Evolutionary conservation across 345 rosid species (phyloP).

Genomic region (Aquilaria sinensis): DNA sequence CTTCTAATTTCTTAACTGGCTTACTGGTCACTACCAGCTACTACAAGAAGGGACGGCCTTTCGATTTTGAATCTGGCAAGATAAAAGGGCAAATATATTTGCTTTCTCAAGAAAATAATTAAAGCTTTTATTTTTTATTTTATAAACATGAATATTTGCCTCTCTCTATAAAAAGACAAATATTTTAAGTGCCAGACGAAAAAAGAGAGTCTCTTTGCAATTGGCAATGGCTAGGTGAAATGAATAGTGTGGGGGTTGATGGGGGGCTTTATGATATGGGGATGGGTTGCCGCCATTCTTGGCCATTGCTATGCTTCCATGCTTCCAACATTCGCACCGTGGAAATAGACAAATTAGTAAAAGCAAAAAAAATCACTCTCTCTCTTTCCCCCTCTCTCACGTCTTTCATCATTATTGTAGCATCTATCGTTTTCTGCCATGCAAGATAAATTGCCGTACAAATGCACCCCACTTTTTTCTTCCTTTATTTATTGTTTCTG

Average conservation of each 20-base stretch:
- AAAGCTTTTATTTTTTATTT: slow-evolving; percentile 15
- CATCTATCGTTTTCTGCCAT: slow-evolving; percentile 32
- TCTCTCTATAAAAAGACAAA: slow-evolving; percentile 14
- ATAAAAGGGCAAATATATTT: not conserved
- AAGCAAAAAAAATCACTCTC: slow-evolving; percentile 1
- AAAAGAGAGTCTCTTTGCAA: not conserved
- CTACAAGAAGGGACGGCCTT: too few relatives aligned
- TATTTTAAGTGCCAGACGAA: not conserved
- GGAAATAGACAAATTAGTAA: slow-evolving; percentile 36
- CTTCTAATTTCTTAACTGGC: not conserved
- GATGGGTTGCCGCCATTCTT: slow-evolving; percentile 65
- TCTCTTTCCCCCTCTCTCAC: slow-evolving; percentile 6
- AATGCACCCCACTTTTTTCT: not conserved
- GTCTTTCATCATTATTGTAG: slow-evolving; percentile 24
- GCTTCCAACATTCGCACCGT: slow-evolving; percentile 77
- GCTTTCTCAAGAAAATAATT: slow-evolving; percentile 11
- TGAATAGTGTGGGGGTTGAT: slow-evolving; percentile 10
- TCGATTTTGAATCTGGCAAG: slow-evolving; percentile 3
- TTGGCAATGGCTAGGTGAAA: slow-evolving; percentile 9
- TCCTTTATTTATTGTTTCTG: not conserved
- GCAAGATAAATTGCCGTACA: slow-evolving; percentile 13
- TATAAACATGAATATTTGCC: too few relatives aligned
- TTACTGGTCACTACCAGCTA: too few relatives aligned
- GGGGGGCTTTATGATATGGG: slow-evolving; percentile 21
- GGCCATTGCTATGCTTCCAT: slow-evolving; percentile 69